Evolutionary conservation across 805 yeast genomes (phyloP), one percentile per base, ranked within the genome.

Genomic region (Saturnispora ahearnii): DNA sequence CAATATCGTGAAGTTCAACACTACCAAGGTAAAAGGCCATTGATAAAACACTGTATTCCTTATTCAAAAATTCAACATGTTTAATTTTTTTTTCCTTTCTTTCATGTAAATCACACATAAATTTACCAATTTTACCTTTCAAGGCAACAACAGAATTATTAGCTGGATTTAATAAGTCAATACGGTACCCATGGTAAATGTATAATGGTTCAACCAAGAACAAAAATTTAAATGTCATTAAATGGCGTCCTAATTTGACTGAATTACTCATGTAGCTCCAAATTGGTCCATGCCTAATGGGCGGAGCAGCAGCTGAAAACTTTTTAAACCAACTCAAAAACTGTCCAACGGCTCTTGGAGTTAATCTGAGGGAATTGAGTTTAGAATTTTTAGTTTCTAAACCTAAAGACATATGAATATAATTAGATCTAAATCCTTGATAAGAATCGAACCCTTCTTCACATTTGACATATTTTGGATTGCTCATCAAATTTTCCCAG

Each of bases 301-400:
- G 96, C 22, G 88, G 69, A 52, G 87, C 76, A 57, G 82, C 72
- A 44, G 82, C 81, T 26, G 87, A 82, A 64, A 90, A 90, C 56
- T 86, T 72, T 32, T 69, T 70, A 90, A 96, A 89, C 97, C 97
- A 91, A 4, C 65, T 60, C 55, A 79, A 77, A 66, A 91, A 88
- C 51, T 78, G 83, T 13, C 67, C 60, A 55, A 90, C 69, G 0
- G 81, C 75, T 5, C 68, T 71, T 1, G 96, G 95, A 3, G 87
- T 73, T 42, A 91, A 66, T 61, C 88, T 93, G 41, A 87, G 72
- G 0, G 87, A 71, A 64, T 89, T 90, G 55, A 79, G 76, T 4
- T 74, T 59, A 6, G 58, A 50, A 12, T 47, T 46, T 4, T 50
- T 51, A 5, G 62, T 50, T 1, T 57, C 44, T 12, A 70, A 64